Evolutionary conservation across 2,329 filamentous ascomycete genomes (phyloP).

Genomic region (Acrocalymma vagum): DNA sequence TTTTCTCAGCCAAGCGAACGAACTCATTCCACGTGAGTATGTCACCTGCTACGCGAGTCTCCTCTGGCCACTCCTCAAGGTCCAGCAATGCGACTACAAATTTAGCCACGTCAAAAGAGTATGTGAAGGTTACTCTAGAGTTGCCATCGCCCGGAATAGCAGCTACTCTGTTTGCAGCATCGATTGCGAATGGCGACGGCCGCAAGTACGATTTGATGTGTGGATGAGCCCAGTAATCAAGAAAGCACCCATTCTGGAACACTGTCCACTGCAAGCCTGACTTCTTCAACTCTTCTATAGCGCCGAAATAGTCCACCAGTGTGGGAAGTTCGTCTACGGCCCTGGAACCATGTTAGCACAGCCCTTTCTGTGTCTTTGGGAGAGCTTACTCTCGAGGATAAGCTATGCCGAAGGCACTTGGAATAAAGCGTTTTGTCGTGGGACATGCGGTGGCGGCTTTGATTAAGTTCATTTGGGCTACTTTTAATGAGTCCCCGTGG

Average conservation of each 20-base stretch:
- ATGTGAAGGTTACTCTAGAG: constrained; percentile 55
- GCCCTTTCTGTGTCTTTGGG: no score
- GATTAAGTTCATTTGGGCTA: constrained; percentile 15
- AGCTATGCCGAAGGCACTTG: constrained; percentile 33
- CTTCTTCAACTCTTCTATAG: constrained; percentile 12
- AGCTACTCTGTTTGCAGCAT: constrained; percentile 36
- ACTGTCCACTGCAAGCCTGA: constrained; percentile 19
- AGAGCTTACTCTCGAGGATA: constrained; percentile 7
- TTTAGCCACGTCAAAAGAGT: constrained; percentile 58
- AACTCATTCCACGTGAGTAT: constrained; percentile 16
- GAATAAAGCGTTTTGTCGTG: constrained; percentile 3
- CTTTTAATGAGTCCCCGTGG: constrained; percentile 28
- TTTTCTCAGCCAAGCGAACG: no score
- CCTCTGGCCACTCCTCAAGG: constrained; percentile 53
- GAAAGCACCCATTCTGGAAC: constrained; percentile 25
- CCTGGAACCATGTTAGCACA: no score
- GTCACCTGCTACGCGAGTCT: constrained; percentile 18
- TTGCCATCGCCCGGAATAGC: constrained; percentile 61
- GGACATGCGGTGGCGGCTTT: background rate
- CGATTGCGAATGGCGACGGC: constrained; percentile 12
- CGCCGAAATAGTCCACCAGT: no score
- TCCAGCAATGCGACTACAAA: constrained; percentile 55
- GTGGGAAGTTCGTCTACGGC: no score
- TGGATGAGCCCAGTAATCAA: constrained; percentile 31
- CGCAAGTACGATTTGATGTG: constrained; percentile 15